Evolutionary conservation across 1,284 basidiomycete species (phyloP).

Genomic region (Apiotrichum siamense): DNA sequence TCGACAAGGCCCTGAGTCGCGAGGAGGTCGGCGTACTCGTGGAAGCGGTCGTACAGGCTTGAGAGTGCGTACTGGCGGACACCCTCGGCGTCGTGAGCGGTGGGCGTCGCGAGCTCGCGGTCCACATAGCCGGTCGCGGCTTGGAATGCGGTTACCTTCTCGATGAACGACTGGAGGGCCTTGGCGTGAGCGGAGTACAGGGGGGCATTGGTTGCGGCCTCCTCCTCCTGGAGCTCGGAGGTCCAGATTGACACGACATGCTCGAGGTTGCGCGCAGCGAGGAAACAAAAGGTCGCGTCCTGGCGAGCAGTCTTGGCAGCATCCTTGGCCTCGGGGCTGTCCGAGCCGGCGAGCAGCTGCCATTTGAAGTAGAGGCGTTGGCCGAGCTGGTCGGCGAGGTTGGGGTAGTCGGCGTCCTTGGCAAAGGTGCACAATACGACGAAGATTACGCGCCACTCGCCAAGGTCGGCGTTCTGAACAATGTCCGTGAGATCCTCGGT

Average conservation of each 20-base stretch:
- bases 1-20: slow-evolving; percentile 82
- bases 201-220: slow-evolving; percentile 53
- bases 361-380: slow-evolving; percentile 81
- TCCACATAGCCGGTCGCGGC: slow-evolving; percentile 83
- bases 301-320: slow-evolving; percentile 63
- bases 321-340: slow-evolving; percentile 47
- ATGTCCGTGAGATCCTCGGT: slow-evolving; percentile 86
- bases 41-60: slow-evolving; percentile 82
- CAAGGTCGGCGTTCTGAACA: slow-evolving; percentile 89
- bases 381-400: slow-evolving; percentile 85
- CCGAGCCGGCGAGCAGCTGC: slow-evolving; percentile 54
- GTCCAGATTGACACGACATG: slow-evolving; percentile 87
- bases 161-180: slow-evolving; percentile 88
- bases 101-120: slow-evolving; percentile 56
- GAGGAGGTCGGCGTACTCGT: slow-evolving; percentile 90
- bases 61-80: slow-evolving; percentile 76
- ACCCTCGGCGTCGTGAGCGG: slow-evolving; percentile 49
- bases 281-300: slow-evolving; percentile 85
- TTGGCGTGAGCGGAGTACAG: slow-evolving; percentile 79
- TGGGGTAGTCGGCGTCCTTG: slow-evolving; percentile 72
- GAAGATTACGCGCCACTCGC: slow-evolving; percentile 96
- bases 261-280: slow-evolving; percentile 85
- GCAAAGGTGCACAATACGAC: slow-evolving; percentile 96
- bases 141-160: slow-evolving; percentile 94
- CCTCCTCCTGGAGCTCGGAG: slow-evolving; percentile 85